These are phyloP conservation scores for Trichocomaceae sp. DNA, from an alignment of 2,329 filamentous ascomycete genomes.

Conservation along the genomic window DNA sequence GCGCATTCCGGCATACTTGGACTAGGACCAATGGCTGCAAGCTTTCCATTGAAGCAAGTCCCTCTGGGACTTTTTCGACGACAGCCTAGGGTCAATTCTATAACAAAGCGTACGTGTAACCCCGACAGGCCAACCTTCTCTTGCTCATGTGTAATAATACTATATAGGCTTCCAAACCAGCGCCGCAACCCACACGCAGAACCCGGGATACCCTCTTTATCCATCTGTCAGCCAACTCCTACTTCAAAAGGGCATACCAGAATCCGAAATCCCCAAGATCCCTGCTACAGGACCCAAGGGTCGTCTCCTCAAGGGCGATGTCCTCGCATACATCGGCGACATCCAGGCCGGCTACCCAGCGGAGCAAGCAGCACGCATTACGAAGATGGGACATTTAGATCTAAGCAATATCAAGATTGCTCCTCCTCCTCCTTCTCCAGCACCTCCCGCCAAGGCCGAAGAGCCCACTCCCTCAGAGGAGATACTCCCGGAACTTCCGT, in stretches of 20 bases:
- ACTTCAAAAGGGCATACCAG: conserved; percentile 68
- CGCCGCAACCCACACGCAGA: conserved; percentile 31
- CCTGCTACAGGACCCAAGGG: conserved; percentile 81
- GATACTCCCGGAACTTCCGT: conserved; percentile 23
- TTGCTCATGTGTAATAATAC: not conserved
- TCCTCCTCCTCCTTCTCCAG: conserved; percentile 22
- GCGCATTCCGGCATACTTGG: not conserved
- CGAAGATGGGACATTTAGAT: conserved; percentile 75
- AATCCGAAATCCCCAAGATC: conserved; percentile 72
- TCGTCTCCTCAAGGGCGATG: conserved; percentile 87
- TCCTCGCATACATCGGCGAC: conserved; percentile 78
- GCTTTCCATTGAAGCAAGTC: conserved; percentile 27
- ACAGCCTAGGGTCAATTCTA: conserved; percentile 25
- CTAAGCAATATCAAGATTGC: conserved; percentile 91
- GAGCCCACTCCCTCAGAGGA: conserved; percentile 18
- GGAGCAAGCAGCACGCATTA: conserved; percentile 62
- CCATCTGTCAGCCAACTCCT: conserved; percentile 81
- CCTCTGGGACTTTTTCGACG: conserved; percentile 30
- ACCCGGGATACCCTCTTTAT: conserved; percentile 44
- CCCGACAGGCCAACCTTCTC: not conserved
- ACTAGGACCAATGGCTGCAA: conserved; percentile 28
- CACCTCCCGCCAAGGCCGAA: conserved; percentile 16
- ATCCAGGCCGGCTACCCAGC: conserved; percentile 67
- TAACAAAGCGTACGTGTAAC: conserved; percentile 29
- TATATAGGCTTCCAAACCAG: conserved; percentile 31